phyloP scores from a whole-genome alignment of 163 green algal species.

The Picocystis sp. region DNA sequence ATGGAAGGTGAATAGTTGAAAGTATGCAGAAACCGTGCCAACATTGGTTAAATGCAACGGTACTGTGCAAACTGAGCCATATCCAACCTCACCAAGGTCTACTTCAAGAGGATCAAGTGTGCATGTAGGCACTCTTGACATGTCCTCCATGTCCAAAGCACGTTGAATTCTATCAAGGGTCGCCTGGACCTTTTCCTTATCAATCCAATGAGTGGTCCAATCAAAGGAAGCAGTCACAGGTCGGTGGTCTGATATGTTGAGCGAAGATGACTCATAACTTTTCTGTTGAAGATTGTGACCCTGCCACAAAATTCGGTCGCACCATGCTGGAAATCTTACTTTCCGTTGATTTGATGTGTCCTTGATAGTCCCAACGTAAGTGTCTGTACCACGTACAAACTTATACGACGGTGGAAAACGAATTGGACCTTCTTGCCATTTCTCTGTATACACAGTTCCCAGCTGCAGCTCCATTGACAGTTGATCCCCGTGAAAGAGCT shows the following conservation, averaged over 20 bases:
- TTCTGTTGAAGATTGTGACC: slow-evolving; percentile 11
- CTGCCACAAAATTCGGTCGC: slow-evolving; percentile 55
- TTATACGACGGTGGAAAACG: slow-evolving; percentile 75
- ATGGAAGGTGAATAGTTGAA: slow-evolving; percentile 20
- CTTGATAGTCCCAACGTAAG: slow-evolving; percentile 32
- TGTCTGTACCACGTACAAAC: slow-evolving; percentile 38
- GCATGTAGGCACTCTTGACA: slow-evolving; percentile 3
- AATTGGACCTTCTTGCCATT: slow-evolving; percentile 50
- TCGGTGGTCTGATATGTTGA: slow-evolving; percentile 39
- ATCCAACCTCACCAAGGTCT: slow-evolving; percentile 7
- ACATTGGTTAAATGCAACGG: slow-evolving; percentile 4
- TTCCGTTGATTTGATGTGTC: slow-evolving; percentile 28
- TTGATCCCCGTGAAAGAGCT: slow-evolving; percentile 40
- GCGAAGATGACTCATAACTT: slow-evolving; percentile 9
- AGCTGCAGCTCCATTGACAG: slow-evolving; percentile 28
- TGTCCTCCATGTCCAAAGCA: slow-evolving; percentile 5
- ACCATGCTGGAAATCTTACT: slow-evolving; percentile 59
- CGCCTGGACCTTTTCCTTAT: slow-evolving; percentile 4
- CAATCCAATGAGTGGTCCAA: not conserved
- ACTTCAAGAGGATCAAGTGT: slow-evolving; percentile 2
- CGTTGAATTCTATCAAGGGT: not conserved
- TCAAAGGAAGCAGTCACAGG: slow-evolving; percentile 12
- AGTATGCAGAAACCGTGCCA: slow-evolving; percentile 19
- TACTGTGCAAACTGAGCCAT: not conserved
- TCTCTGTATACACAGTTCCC: slow-evolving; percentile 19